Conservation (phyloP, 768 basidiomycete species). For the Pholiota microspora region DNA sequence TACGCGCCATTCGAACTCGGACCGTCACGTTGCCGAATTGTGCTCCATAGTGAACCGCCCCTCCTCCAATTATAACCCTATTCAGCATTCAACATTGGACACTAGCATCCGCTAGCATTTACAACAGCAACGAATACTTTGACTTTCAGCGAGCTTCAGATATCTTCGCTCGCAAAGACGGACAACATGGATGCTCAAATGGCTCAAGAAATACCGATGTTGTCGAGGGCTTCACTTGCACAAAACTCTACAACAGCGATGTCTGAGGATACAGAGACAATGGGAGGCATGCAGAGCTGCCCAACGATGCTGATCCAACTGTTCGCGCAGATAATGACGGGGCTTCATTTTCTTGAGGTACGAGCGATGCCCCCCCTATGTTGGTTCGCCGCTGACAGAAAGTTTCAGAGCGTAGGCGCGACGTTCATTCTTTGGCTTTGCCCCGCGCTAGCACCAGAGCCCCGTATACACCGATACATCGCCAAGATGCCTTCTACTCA, state of each 20-base stretch:
- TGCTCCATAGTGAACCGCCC: not conserved
- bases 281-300: not conserved
- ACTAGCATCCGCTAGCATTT: not conserved
- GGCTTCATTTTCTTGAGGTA: slow-evolving; percentile 20
- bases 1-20: not conserved
- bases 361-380: not conserved
- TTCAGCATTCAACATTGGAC: not conserved
- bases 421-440: slow-evolving; percentile 21
- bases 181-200: not conserved
- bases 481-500: slow-evolving; percentile 10
- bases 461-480: slow-evolving; percentile 19
- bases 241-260: not conserved
- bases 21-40: not conserved
- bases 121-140: no score
- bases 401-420: slow-evolving; percentile 18
- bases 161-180: not conserved
- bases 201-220: not conserved
- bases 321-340: slow-evolving; percentile 15
- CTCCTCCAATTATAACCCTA: not conserved
- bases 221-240: not conserved
- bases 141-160: not conserved
- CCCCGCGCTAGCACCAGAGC: slow-evolving; percentile 22
- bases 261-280: not conserved
- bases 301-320: slow-evolving; percentile 15
- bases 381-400: no score